Evolutionary conservation across 257 asterid genomes (phyloP).

Genomic region (Lithospermum erythrorhizon): DNA sequence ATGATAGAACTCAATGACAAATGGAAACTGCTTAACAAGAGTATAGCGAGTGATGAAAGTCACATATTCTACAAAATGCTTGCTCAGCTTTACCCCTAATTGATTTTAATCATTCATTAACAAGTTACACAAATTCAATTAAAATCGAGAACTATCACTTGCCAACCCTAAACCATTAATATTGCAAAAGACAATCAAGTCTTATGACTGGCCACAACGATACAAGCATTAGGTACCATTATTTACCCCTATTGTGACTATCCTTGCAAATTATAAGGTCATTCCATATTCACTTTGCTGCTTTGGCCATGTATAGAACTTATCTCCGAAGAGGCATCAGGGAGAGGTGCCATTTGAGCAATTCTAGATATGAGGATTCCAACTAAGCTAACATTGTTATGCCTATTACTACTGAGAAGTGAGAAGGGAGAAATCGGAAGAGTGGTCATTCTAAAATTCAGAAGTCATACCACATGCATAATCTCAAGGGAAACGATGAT

Average conservation of each 20-base stretch:
- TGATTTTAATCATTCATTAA: background rate
- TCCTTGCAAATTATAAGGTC: no score
- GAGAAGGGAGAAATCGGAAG: background rate
- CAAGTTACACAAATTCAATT: background rate
- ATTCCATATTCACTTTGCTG: no score
- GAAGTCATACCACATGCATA: no score
- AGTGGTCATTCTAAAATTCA: background rate
- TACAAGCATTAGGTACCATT: background rate
- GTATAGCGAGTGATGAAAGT: background rate
- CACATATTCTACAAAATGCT: background rate
- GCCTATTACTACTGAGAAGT: background rate
- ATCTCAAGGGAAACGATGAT: background rate
- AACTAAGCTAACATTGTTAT: background rate
- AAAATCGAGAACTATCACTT: no score
- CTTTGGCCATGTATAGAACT: no score
- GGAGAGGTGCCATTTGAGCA: no score
- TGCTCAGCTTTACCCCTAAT: no score
- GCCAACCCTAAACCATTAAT: background rate
- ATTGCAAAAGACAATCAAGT: background rate
- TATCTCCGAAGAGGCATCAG: no score
- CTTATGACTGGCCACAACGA: background rate
- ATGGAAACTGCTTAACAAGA: background rate
- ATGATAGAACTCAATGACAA: background rate
- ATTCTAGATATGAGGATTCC: no score
- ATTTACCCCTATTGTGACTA: no score